Conservation (phyloP, 2,329 filamentous ascomycete species). For the Gnomoniopsis sp. region DNA sequence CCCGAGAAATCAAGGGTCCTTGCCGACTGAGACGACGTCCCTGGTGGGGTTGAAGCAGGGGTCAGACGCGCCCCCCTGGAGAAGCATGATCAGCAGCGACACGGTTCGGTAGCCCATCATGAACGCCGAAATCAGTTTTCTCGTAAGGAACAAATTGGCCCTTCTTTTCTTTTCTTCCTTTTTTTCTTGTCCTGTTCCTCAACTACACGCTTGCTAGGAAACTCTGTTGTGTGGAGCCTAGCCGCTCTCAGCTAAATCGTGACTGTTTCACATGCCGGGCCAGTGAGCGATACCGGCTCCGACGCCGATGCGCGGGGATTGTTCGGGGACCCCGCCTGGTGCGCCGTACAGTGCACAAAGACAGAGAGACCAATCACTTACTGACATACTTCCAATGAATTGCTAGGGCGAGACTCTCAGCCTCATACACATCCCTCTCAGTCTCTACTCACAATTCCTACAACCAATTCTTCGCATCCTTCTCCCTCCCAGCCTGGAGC, state of each 20-base stretch:
- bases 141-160: conserved; percentile 44
- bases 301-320: conserved; percentile 9
- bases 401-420: conserved; percentile 78
- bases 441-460: conserved; percentile 73
- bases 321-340: background rate
- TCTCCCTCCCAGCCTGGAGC: conserved; percentile 60
- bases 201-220: too few relatives aligned
- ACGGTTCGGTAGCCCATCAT: conserved; percentile 32
- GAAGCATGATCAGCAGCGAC: conserved; percentile 13
- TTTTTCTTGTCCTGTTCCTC: too few relatives aligned
- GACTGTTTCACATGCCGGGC: background rate
- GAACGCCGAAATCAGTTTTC: conserved; percentile 56
- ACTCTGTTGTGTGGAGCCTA: too few relatives aligned
- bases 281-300: background rate
- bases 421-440: conserved; percentile 84
- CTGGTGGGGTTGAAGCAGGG: conserved; percentile 10
- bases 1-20: too few relatives aligned
- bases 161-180: too few relatives aligned
- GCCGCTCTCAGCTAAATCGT: too few relatives aligned
- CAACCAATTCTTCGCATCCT: conserved; percentile 85
- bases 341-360: background rate
- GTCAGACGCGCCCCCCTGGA: conserved; percentile 6
- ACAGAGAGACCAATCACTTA: background rate
- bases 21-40: too few relatives aligned
- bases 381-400: conserved; percentile 27